Conservation (phyloP, 805 yeast species). For the Kluyveromyces aestuarii region DNA sequence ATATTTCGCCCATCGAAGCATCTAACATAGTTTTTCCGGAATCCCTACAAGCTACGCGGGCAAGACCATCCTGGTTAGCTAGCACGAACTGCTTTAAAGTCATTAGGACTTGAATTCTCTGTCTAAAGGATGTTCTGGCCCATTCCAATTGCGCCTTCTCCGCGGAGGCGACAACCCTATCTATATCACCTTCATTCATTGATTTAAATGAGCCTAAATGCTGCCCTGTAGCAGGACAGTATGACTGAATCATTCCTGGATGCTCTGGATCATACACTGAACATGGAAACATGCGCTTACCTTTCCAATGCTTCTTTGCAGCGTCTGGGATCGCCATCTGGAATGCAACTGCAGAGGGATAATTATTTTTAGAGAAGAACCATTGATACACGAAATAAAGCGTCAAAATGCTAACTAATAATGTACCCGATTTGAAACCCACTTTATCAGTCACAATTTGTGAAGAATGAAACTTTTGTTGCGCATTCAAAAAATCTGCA, state of each 20-base stretch:
- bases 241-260: constrained; percentile 64
- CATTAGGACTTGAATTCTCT: constrained; percentile 60
- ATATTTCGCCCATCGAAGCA: constrained; percentile 92
- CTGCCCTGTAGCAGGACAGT: constrained; percentile 96
- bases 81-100: constrained; percentile 65
- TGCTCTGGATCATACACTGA: constrained; percentile 50
- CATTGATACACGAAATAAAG: constrained; percentile 14
- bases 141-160: constrained; percentile 27
- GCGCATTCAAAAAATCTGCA: constrained; percentile 13
- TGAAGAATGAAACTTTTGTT: constrained; percentile 9
- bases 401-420: constrained; percentile 11
- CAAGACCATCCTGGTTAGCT: constrained; percentile 77
- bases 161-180: constrained; percentile 41
- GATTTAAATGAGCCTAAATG: constrained; percentile 64
- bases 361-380: constrained; percentile 7
- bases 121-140: constrained; percentile 41
- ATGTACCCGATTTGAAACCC: constrained; percentile 8
- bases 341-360: constrained; percentile 13
- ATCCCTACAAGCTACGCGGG: constrained; percentile 91
- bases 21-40: constrained; percentile 94
- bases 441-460: constrained; percentile 11
- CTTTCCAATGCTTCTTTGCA: constrained; percentile 73
- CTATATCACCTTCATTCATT: constrained; percentile 61
- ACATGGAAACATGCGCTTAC: constrained; percentile 62
- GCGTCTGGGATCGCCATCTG: constrained; percentile 17